These are phyloP conservation scores for Amanita rubescens DNA, from an alignment of 768 basidiomycete species.

Conservation along the genomic window DNA sequence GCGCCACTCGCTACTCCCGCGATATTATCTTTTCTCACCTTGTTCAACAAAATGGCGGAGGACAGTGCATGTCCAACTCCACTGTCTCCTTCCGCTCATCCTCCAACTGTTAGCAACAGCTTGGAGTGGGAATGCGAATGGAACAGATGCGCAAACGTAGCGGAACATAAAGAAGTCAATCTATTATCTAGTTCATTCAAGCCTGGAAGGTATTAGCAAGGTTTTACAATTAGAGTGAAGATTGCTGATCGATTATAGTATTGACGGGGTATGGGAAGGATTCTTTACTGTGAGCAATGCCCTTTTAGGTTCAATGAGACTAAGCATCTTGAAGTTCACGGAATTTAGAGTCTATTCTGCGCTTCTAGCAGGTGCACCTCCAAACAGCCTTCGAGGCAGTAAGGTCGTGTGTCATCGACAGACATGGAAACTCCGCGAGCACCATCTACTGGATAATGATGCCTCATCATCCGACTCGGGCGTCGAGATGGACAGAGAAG, in stretches of 20 bases:
- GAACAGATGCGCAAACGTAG: constrained; percentile 43
- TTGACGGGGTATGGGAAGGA: constrained; percentile 79
- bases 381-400: constrained; percentile 61
- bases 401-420: constrained; percentile 80
- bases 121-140: constrained; percentile 69
- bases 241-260: constrained; percentile 23
- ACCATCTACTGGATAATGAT: constrained; percentile 42
- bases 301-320: not conserved
- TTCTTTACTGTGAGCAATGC: constrained; percentile 53
- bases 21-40: constrained; percentile 60
- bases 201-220: constrained; percentile 43
- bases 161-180: constrained; percentile 22
- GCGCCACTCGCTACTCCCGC: constrained; percentile 65
- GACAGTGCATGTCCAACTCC: constrained; percentile 25
- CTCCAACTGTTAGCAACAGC: constrained; percentile 23
- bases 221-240: constrained; percentile 5
- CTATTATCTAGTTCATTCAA: constrained; percentile 40
- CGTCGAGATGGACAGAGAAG: constrained; percentile 18
- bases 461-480: constrained; percentile 25
- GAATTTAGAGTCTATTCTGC: constrained; percentile 82
- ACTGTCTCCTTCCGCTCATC: constrained; percentile 24
- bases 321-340: constrained; percentile 45
- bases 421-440: constrained; percentile 82
- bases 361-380: constrained; percentile 62
- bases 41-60: constrained; percentile 33